These are phyloP conservation scores for Pseudotsuga menziesii DNA, from an alignment of 75 land plant species.

Conservation along the genomic window DNA sequence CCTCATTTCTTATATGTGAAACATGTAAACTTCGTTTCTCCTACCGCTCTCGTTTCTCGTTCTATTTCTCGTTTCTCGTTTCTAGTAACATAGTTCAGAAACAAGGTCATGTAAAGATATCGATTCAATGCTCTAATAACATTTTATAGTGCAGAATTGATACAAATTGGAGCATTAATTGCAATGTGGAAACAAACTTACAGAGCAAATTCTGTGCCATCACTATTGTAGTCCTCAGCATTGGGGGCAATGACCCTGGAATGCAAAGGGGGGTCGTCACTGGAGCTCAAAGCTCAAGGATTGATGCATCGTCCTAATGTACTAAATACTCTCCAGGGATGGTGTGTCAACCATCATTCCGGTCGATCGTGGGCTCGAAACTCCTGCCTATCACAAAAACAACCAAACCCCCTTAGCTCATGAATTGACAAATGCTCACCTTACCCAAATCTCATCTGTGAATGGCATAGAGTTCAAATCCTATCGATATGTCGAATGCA, in stretches of 20 bases:
- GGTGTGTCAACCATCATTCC: constrained; percentile 36
- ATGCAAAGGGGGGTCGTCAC: constrained; percentile 45
- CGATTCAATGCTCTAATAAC: background rate
- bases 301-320: constrained; percentile 29
- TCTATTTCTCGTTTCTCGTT: too few relatives aligned
- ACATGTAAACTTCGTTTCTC: too few relatives aligned
- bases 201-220: constrained; percentile 74
- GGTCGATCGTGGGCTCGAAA: background rate
- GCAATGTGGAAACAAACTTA: constrained; percentile 24
- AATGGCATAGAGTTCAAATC: background rate
- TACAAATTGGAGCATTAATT: background rate
- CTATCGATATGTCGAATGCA: too few relatives aligned
- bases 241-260: constrained; percentile 34
- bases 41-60: too few relatives aligned
- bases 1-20: too few relatives aligned
- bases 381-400: background rate
- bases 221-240: constrained; percentile 90
- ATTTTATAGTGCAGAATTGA: background rate
- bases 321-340: constrained; percentile 23
- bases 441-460: background rate
- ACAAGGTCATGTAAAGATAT: background rate
- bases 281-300: constrained; percentile 51
- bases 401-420: background rate
- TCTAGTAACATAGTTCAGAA: too few relatives aligned
- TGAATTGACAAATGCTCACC: background rate